Evolutionary conservation across 805 yeast species (phyloP).

Genomic region (Candida pseudofarinosa): DNA sequence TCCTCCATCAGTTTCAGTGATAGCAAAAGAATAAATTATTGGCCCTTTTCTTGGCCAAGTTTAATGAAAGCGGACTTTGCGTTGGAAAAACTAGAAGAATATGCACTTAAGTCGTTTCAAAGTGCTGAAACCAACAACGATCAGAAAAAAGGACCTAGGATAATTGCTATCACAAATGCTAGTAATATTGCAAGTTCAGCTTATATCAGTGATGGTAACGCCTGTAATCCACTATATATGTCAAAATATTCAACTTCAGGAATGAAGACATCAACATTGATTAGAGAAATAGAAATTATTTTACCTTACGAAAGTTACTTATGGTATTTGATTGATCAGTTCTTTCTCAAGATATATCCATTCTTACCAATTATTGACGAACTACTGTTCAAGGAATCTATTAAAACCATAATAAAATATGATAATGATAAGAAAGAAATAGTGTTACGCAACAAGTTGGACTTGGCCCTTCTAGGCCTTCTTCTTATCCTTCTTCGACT

Average conservation of each 20-base stretch:
- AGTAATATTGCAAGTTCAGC: too few relatives aligned
- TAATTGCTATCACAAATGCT: too few relatives aligned
- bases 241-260: too few relatives aligned
- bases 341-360: slow-evolving; percentile 56
- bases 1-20: not conserved
- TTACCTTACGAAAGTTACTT: slow-evolving; percentile 54
- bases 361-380: slow-evolving; percentile 69
- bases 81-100: slow-evolving; percentile 30
- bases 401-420: slow-evolving; percentile 31
- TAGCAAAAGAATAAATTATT: slow-evolving; percentile 25
- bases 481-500: slow-evolving; percentile 40
- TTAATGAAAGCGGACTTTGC: slow-evolving; percentile 32
- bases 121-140: too few relatives aligned
- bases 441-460: slow-evolving; percentile 34
- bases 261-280: too few relatives aligned
- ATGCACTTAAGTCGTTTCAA: slow-evolving; percentile 10
- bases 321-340: slow-evolving; percentile 55
- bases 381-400: slow-evolving; percentile 23
- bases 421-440: slow-evolving; percentile 22
- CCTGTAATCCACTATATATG: too few relatives aligned
- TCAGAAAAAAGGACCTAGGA: too few relatives aligned
- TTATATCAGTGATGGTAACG: too few relatives aligned
- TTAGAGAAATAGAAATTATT: slow-evolving; percentile 36
- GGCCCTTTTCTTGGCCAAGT: slow-evolving; percentile 38
- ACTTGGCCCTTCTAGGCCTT: slow-evolving; percentile 37